Evolutionary conservation across 768 basidiomycete species (phyloP).

Genomic region (Russula ochroleuca): DNA sequence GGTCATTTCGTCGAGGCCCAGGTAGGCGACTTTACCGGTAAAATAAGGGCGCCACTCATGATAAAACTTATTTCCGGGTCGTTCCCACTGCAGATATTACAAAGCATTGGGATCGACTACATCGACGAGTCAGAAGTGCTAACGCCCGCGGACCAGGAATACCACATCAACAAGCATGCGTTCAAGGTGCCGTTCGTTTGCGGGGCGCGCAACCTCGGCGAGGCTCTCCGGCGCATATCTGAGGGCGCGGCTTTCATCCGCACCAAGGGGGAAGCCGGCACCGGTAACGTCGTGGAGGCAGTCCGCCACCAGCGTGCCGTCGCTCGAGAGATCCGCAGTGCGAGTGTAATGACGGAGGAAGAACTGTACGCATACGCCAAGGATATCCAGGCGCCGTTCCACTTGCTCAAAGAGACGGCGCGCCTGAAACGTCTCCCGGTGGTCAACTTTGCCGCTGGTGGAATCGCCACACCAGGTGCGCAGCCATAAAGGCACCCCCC

Average conservation of each 20-base stretch:
- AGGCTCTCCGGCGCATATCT: constrained; percentile 92
- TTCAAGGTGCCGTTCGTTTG: constrained; percentile 97
- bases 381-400: constrained; percentile 89
- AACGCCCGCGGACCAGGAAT: constrained; percentile 92
- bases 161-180: constrained; percentile 94
- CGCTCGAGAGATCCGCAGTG: constrained; percentile 77
- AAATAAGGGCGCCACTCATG: background rate
- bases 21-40: constrained; percentile 37
- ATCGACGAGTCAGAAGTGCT: constrained; percentile 94
- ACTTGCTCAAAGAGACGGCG: constrained; percentile 94
- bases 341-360: constrained; percentile 87
- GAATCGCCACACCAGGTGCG: constrained; percentile 84
- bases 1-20: constrained; percentile 98
- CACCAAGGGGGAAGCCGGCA: constrained; percentile 91
- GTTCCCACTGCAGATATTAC: constrained; percentile 64
- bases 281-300: constrained; percentile 88
- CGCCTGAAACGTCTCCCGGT: constrained; percentile 88
- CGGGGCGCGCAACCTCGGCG: constrained; percentile 91
- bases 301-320: constrained; percentile 89
- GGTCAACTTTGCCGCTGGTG: constrained; percentile 95
- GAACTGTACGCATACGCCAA: constrained; percentile 93
- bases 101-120: constrained; percentile 93
- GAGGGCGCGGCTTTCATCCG: constrained; percentile 99
- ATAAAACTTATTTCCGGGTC: constrained; percentile 1
- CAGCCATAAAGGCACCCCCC: background rate